Evolutionary conservation across 352 stramenopile species (phyloP), one percentile per base, ranked within the genome.

Genomic region (Phytopythium sindhum): DNA sequence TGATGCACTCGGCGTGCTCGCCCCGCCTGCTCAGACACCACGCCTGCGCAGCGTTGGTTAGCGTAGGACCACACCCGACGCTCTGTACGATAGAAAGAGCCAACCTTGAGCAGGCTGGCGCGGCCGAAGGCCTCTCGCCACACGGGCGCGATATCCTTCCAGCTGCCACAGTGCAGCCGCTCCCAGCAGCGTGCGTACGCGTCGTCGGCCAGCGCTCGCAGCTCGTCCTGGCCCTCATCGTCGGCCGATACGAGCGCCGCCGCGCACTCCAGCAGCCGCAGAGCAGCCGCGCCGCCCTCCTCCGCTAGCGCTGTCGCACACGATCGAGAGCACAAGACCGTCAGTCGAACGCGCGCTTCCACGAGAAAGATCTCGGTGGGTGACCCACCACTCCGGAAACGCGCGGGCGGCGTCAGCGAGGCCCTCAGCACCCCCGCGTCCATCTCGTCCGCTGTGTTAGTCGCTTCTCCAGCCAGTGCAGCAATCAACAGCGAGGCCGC

Each of bases 171-270:
- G 68, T 95, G 86, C 51, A 95, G 64, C 14, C 75, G 73, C 63
- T 95, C 84, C 84, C 84, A 95, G 58, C 75, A 77, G 33, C 79
- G 79, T 29, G 83, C 75, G 68, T 90, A 89, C 7, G 74, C 80
- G 9, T 75, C 72, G 0, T 52, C 58, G 4, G 70, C 67, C 15
- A 77, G 52, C 29, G 48, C 50, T 26, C 63, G 51, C 26, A 65
- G 55, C 42, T 62, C 24, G 19, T 59, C n/a, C 21, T 1, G 29
- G 31, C 7, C 53, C n/a, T 5, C 24, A 7, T 33, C 23, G 10
- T 61, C 23, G 0, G 60, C 62, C 23, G 55, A 24, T 24, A 53
- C 23, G 21, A 52, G 39, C 39, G 7, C 41, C 15, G 24, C 23
- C 8, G 79, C 70, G 29, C 68, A 67, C 14, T 61, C 61, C 47